These are phyloP conservation scores for Pseudogymnoascus pannorum DNA, from an alignment of 2,329 filamentous ascomycete species.

Conservation along the genomic window DNA sequence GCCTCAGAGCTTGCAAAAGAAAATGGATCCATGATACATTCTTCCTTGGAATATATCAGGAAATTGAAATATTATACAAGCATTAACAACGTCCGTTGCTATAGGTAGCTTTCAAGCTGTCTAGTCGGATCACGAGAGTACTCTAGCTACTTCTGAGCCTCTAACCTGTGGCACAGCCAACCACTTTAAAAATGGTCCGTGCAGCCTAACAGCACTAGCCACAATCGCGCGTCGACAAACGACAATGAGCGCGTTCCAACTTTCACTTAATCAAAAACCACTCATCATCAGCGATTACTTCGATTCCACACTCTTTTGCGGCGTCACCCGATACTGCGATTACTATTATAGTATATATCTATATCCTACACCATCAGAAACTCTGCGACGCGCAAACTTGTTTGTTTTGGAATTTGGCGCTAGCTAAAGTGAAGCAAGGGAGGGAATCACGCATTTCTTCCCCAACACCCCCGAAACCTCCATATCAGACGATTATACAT, in stretches of 20 bases:
- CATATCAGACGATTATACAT: not conserved
- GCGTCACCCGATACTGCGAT: not conserved
- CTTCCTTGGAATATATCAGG: slow-evolving; percentile 13
- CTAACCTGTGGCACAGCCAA: not conserved
- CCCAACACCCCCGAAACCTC: not conserved
- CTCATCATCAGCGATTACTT: not conserved
- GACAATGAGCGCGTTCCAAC: slow-evolving; percentile 1
- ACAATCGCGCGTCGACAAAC: not conserved
- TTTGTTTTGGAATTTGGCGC: not conserved
- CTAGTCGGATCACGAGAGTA: not conserved
- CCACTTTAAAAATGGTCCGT: slow-evolving; percentile 3
- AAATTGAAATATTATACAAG: not conserved
- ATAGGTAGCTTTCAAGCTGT: not conserved
- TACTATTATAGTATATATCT: not conserved
- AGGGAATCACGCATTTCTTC: not conserved
- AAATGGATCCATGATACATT: slow-evolving; percentile 74
- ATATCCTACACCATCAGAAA: not conserved
- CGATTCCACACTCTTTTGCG: not conserved
- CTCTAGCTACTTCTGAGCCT: not conserved
- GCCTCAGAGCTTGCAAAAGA: slow-evolving; percentile 88
- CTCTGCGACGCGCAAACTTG: not conserved
- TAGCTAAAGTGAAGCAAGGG: slow-evolving; percentile 2
- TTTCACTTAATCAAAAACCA: not conserved
- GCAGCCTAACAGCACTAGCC: slow-evolving; percentile 9
- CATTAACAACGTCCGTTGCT: not conserved